Evolutionary conservation across 306 rosid species (phyloP), one percentile per base, ranked within the genome.

Genomic region (Elaeagnus macrophylla): DNA sequence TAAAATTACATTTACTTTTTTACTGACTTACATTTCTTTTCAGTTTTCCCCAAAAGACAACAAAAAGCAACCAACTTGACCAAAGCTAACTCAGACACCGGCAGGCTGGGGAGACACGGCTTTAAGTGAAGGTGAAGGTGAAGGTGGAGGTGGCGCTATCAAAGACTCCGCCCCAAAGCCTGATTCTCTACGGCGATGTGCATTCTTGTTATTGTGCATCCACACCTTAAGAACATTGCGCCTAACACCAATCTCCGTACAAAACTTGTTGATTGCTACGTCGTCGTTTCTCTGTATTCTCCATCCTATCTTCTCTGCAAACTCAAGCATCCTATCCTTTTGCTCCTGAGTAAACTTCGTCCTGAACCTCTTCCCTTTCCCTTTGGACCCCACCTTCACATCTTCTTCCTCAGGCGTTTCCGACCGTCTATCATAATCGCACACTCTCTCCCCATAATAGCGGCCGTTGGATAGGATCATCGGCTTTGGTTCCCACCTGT

Each of bases 171-270:
- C 10, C 12, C 46, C 14, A n/a, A n/a, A 20, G 8, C 4, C 13
- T 7, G 51, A 18, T 12, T 67, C 65, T 25, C 43, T 48, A 15
- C 72, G 60, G 66, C 72, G 72, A 10, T 51, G 60, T 10, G 72
- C 43, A 35, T 51, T 51, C 74, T 90, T 90, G 95, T 90, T 90
- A 75, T 90, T 90, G 69, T 90, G 97, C 95, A 90, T 90, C 97
- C 97, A 90, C 32, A 90, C 97, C 75, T 90, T 90, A 37, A 90
- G 94, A 16, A 90, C 97, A 12, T 86, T 87, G 36, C 97, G 91
- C 71, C 73, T 81, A 0, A 90, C 89, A 0, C 97, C 97, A 4
- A 82, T 74, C 18, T 86, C 94, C 46, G 77, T 58, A 43, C 97
- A 90, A 64, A 90, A 90, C 13, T 79, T 80, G 59, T 78, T 87